Base-by-base conservation (phyloP, 225 moss, liverwort and hornwort genomes). In the Physcomitrellopsis africana region DNA sequence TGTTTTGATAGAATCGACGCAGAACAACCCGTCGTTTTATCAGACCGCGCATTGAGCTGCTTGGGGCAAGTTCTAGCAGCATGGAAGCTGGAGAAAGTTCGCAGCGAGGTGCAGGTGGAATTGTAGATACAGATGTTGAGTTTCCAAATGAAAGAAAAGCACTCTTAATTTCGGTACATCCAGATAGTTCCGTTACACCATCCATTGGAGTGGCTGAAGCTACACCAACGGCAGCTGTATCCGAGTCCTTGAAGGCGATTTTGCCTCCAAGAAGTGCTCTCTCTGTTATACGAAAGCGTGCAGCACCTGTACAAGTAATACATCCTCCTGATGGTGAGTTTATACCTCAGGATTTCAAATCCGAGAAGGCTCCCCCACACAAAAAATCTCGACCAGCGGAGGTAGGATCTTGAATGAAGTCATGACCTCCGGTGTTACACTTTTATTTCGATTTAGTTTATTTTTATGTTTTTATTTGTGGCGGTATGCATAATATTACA, bases 11-110 rank as follows among this genome's bases (percentile, higher is more conserved):
- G 92, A 86, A 74, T 88, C 94, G 81, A 44, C 92, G 94, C 58
- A 96, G 94, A 81, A 81, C 82, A 47, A 80, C 85, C 56, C 96
- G 94, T 8, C 89, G 91, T 62, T 79, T 97, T 60, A 87, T 97
- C 44, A 87, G 96, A 77, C 96, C 94, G 41, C 86, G 91, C 54
- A 97, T 97, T 77, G 96, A 97, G 77, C 93, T 94, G 65, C 76
- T 71, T 63, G 88, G 90, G 69, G 67, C 85, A 79, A 82, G 81
- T 54, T 60, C 82, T 22, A 83, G 70, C 71, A 84, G 68, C 27
- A 78, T 81, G 57, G 91, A 92, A 80, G 48, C 80, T 58, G 94
- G 89, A 60, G 96, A 96, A 43, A 82, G 71, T 54, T 70, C 77
- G 27, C 81, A 76, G 23, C 93, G 94, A 74, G 89, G 72, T 67